Evolutionary conservation across 1,284 basidiomycete genomes (phyloP).

Genomic region (Puccinia horiana): DNA sequence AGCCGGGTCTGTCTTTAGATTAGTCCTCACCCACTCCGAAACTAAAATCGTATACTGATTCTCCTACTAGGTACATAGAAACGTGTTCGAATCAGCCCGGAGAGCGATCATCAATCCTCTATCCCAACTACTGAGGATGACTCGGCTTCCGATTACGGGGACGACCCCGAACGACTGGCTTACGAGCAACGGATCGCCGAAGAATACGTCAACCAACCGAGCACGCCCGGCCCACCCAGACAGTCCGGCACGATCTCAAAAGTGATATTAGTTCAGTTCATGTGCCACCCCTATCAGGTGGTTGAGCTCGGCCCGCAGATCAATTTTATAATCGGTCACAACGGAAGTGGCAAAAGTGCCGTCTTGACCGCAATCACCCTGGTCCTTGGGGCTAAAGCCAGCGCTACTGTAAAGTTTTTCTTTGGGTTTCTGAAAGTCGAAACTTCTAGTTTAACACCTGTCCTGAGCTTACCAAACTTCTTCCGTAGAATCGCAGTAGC

Average conservation of each 20-base stretch:
- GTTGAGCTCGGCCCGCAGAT: constrained; percentile 65
- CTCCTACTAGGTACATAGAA: not conserved
- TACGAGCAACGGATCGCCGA: not conserved
- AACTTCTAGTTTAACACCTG: too few species aligned
- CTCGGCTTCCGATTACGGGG: constrained; percentile 27
- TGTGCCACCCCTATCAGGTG: constrained; percentile 57
- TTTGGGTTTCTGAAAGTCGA: too few species aligned
- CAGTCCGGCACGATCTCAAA: constrained; percentile 56
- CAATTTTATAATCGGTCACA: constrained; percentile 92
- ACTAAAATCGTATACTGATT: too few species aligned
- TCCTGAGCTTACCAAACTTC: too few species aligned
- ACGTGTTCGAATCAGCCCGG: not conserved
- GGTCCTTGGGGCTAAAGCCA: constrained; percentile 91
- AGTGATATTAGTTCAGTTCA: constrained; percentile 58
- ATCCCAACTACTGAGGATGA: not conserved
- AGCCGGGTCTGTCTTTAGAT: too few species aligned
- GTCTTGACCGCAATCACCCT: constrained; percentile 90
- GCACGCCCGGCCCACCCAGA: not conserved
- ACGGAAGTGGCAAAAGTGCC: constrained; percentile 81
- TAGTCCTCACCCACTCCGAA: too few species aligned
- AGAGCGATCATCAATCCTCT: not conserved
- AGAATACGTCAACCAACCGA: constrained; percentile 1
- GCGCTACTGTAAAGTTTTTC: constrained; percentile 75
- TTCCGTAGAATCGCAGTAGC: constrained; percentile 67
- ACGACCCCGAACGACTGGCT: constrained; percentile 8